These are phyloP conservation scores for Coniferiporia sulphurascens DNA, from an alignment of 1,284 basidiomycete species.

Conservation along the genomic window DNA sequence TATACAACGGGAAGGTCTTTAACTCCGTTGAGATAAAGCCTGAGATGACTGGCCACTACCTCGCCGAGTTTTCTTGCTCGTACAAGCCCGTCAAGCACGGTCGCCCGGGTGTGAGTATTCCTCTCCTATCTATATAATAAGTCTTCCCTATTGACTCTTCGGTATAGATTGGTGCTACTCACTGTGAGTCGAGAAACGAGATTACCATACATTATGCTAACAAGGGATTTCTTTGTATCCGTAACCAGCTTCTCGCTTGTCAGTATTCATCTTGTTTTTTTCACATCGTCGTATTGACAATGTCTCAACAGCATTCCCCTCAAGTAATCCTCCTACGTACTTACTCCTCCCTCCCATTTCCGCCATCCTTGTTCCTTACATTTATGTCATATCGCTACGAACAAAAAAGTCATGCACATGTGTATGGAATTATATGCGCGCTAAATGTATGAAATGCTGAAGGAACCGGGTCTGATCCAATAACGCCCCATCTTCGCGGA, in stretches of 20 bases:
- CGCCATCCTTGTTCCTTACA: not conserved
- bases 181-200: constrained; percentile 36
- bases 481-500: too few relatives aligned
- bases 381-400: not conserved
- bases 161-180: constrained; percentile 85
- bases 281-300: constrained; percentile 6
- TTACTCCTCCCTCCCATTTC: not conserved
- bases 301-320: constrained; percentile 56
- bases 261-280: constrained; percentile 26
- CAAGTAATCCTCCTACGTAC: constrained; percentile 51
- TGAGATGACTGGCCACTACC: constrained; percentile 99
- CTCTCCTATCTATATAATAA: constrained; percentile 1
- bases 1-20: constrained; percentile 98
- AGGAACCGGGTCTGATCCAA: not conserved
- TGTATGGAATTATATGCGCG: not conserved
- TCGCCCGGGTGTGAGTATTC: constrained; percentile 79
- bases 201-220: constrained; percentile 36
- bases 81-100: constrained; percentile 99
- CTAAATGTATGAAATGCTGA: not conserved
- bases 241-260: constrained; percentile 63
- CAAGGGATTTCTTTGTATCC: constrained; percentile 12
- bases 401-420: constrained; percentile 5
- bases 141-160: not conserved
- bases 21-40: constrained; percentile 99
- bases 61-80: constrained; percentile 91